A percentile compares a stretch with the other conserved stretches of the same genome.
Conservation (phyloP, 208 protist species). For the Novymonas esmeraldas region DNA sequence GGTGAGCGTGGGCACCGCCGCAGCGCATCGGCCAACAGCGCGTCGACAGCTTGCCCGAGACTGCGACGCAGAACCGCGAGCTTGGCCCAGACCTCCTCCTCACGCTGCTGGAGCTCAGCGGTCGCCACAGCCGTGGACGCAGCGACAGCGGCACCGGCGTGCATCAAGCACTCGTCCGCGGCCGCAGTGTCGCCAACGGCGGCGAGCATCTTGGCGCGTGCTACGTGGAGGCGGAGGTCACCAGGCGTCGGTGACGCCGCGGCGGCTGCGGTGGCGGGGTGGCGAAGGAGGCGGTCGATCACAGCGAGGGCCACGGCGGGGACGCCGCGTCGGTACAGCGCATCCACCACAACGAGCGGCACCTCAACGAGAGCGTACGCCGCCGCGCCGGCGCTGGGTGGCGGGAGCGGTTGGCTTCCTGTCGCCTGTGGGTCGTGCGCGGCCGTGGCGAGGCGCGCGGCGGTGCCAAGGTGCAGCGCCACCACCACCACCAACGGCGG, state of each 20-base stretch:
- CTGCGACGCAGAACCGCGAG: conserved; percentile 65
- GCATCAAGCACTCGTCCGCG: conserved; percentile 45
- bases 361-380: conserved; percentile 24
- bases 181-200: conserved; percentile 33
- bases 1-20: conserved; percentile 46
- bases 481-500: conserved; percentile 12
- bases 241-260: neutral
- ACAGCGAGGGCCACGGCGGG: conserved; percentile 9
- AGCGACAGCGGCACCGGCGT: conserved; percentile 32
- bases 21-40: conserved; percentile 26
- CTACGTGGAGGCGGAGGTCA: conserved; percentile 26
- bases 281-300: conserved; percentile 11
- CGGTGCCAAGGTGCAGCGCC: neutral
- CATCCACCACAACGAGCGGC: conserved; percentile 24
- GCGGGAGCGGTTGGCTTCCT: neutral
- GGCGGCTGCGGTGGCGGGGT: neutral
- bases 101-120: neutral
- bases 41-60: conserved; percentile 14
- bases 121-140: conserved; percentile 1
- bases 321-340: conserved; percentile 18
- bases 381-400: neutral
- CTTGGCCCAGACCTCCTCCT: conserved; percentile 65
- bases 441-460: neutral
- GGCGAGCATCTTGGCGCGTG: conserved; percentile 45
- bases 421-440: neutral